Base-by-base conservation (phyloP, 352 stramenopile species). In the Phytophthora europaea region DNA sequence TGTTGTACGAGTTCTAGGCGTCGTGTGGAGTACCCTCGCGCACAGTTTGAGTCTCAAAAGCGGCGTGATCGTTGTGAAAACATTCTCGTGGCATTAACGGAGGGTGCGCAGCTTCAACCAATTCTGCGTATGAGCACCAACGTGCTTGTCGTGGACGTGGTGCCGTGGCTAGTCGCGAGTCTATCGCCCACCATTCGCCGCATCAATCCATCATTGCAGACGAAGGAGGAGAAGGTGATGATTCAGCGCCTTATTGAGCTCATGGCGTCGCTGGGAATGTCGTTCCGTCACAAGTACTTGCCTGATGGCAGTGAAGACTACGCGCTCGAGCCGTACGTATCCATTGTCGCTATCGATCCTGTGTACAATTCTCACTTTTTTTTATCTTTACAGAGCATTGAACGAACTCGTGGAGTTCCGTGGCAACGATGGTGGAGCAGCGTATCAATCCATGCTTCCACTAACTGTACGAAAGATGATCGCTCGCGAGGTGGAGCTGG, bases 221-320 rank as follows among this genome's bases (percentile, higher is more conserved):
- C 78, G 0, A 78, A 84, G 23, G 85, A 94, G 33, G 88, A 95
- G 59, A 92, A 92, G 47, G 67, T 73, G 34, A 89, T 84, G 73
- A 82, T 94, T 60, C 45, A 85, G 63, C 80, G 85, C 4, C 76
- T 96, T 2, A 93, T 95, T 58, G 70, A 92, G 26, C 72, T 94
- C 56, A 94, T 96, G 85, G 70, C 88, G n/a, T 82, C 85, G 43
- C 78, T 96, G 26, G 87, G 89, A 4, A 67, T 96, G 20, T 94
- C 85, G 13, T 96, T 94, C 56, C 84, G 83, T 16, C 85, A 81
- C 18, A 91, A 95, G 65, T 89, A 82, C 54, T 57, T 87, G 16
- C 70, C 86, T 1, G 87, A 94, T n/a, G 85, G 88, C 7, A 85
- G 68, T 10, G 87, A 94, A 71, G 88, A 95, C 53, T 94, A 87